Evolutionary conservation across 2,329 filamentous ascomycete genomes (phyloP).

Genomic region (Diplocarpon mali): DNA sequence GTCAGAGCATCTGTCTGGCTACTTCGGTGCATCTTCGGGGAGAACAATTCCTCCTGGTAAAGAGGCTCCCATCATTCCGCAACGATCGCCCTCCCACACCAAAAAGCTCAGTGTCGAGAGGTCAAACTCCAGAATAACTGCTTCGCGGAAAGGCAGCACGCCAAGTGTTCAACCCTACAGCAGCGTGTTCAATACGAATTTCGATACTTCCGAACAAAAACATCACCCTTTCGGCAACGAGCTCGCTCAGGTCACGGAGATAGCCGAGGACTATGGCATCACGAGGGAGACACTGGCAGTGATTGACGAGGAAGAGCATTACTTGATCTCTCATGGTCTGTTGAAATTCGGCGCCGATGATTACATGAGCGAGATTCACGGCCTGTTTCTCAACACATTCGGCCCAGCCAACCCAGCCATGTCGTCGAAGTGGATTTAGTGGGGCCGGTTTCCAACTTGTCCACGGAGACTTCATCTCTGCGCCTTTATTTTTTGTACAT

Average conservation of each 20-base stretch:
- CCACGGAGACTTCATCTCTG: slow-evolving; percentile 1
- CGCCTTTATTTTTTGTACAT: slow-evolving; percentile 19
- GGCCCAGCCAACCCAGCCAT: slow-evolving; percentile 18
- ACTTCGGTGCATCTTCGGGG: slow-evolving; percentile 38
- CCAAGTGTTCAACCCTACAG: slow-evolving; percentile 43
- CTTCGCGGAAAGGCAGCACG: slow-evolving; percentile 44
- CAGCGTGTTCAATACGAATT: slow-evolving; percentile 23
- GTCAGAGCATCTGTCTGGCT: slow-evolving; percentile 57
- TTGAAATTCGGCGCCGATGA: slow-evolving; percentile 67
- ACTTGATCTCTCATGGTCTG: slow-evolving; percentile 59
- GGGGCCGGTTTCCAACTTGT: slow-evolving; percentile 16
- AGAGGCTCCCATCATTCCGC: slow-evolving; percentile 56
- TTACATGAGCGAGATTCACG: slow-evolving; percentile 72
- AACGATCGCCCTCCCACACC: slow-evolving; percentile 74
- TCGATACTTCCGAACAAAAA: slow-evolving; percentile 21
- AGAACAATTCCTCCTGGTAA: slow-evolving; percentile 28
- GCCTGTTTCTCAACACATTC: slow-evolving; percentile 34
- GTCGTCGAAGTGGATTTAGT: slow-evolving; percentile 24
- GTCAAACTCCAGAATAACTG: slow-evolving; percentile 48
- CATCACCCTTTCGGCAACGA: slow-evolving; percentile 77
- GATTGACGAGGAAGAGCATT: slow-evolving; percentile 62
- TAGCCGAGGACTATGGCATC: slow-evolving; percentile 77
- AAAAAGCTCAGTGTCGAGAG: slow-evolving; percentile 72
- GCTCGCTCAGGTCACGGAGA: slow-evolving; percentile 81
- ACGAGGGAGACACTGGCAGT: slow-evolving; percentile 41